Evolutionary conservation across 164 flowering plant genomes (phyloP), one percentile per base, ranked within the genome.

Genomic region (Cinnamomum chago): DNA sequence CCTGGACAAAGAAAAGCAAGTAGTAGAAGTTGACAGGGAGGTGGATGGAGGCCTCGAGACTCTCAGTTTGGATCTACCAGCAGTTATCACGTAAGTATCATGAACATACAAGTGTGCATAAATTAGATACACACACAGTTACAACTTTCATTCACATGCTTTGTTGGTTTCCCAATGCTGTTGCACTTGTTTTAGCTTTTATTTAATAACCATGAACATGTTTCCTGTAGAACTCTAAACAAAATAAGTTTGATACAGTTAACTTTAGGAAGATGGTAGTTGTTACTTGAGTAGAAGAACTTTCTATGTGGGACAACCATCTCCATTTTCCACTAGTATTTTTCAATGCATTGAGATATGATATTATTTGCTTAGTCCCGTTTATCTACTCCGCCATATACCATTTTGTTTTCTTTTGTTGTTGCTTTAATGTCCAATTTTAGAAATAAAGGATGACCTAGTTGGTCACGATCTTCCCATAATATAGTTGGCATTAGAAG

Each of bases 11-110:
- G 93, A 84, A 67, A 95, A 90, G 51, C 84, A 86, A 64, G 80
- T 77, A 50, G 97, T 83, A 52, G 88, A 85, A 27, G 97, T 95
- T 70, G 99, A 93, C 22, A 88, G 97, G 84, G 99, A 95, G 85
- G 98, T 95, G 58, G 98, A 93, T 77, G 97, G 92, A 79, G 98
- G 95, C 70, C 87, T 90, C 28, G 98, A 95, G 85, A 92, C 97
- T 15, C 65, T 95, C 69, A 81, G 83, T 72, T 79, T 95, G 72
- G 92, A 89, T 77, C 81, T 93, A 47, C 99, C 99, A 25, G 99
- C 97, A 68, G 99, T 95, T 14, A 88, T 93, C 79, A 90, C 95
- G 97, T 90, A 83, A 88, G 75, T 71, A 7, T 72, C 67, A 40
- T 40, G 47, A 7, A 40, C 11, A 40, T 40, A 40, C 47, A 40